Base-by-base conservation (phyloP, 345 rosid species). In the Populus ilicifolia region DNA sequence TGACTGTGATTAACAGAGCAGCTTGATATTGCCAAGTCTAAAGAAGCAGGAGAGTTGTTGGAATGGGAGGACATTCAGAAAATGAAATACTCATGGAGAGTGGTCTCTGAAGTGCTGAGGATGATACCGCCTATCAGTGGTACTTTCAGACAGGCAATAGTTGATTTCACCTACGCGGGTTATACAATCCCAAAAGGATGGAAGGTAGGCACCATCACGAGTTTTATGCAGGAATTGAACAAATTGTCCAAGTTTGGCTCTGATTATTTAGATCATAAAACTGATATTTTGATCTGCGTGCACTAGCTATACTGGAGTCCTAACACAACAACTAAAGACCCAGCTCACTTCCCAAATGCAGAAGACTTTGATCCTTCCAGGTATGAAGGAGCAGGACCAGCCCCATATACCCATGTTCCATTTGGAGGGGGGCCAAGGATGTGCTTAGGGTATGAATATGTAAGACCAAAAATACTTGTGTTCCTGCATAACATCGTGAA, bases 151-250 rank as follows among this genome's bases (percentile, higher is more conserved):
- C 50, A 73, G 68, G 73, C 77, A 41, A 1, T 73, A 27, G 59
- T 29, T 54, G 77, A 79, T 46, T 65, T 79, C 64, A 69, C 67
- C 33, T 79, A 65, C 44, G 43, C 67, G n/a, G 81, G 81, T 7
- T 79, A 48, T 39, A 52, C 44, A 39, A 79, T 79, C 33, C 82
- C 82, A 54, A 79, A 74, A 70, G 78, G 82, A 69, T 79, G 82
- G 82, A 74, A 79, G 82, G 82, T 74, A 74, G 78, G 82, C 69
- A 79, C 38, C 2, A 8, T 52, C 21, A 59, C 16, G 18, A 43
- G 11, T 44, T 44, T 44, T 44, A 44, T 44, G 50, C 50, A 43
- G 48, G 16, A 43, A 43, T 12, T 43, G 13, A 38, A 7, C 33
- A 36, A 36, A 5, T 36, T 36, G 6, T 36, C 38, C 6, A 36